Conservation (phyloP, 768 basidiomycete genomes). For the Phaeotremella skinneri region DNA sequence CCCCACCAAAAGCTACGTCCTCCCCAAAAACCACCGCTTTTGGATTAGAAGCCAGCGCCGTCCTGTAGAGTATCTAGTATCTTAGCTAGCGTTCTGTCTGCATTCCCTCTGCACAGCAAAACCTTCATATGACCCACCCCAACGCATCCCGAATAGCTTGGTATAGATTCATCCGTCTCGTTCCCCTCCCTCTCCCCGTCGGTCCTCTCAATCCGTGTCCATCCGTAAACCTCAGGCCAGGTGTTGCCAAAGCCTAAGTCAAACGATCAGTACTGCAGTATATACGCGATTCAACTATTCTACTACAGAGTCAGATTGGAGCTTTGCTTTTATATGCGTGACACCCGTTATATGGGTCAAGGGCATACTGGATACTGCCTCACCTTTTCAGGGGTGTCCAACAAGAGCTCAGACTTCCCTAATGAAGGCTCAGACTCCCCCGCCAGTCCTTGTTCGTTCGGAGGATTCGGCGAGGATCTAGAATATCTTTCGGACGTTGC, state of each 20-base stretch:
- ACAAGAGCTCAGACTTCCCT: conserved; percentile 16
- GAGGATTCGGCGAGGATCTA: not conserved
- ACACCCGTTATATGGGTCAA: no score
- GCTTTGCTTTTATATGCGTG: no score
- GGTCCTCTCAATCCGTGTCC: conserved; percentile 45
- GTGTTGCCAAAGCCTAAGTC: conserved; percentile 36
- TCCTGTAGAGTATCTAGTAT: conserved; percentile 58
- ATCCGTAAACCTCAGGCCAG: conserved; percentile 40
- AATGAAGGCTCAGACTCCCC: conserved; percentile 13
- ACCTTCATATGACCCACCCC: conserved; percentile 56
- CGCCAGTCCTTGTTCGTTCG: not conserved
- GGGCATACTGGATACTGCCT: conserved; percentile 5
- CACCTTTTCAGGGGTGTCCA: conserved; percentile 19
- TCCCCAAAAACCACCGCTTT: conserved; percentile 81
- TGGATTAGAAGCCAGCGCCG: conserved; percentile 79
- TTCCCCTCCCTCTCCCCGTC: conserved; percentile 67
- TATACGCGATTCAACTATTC: no score
- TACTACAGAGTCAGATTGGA: no score
- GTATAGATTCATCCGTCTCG: conserved; percentile 92
- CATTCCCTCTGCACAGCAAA: not conserved
- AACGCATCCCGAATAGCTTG: conserved; percentile 89
- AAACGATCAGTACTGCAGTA: no score
- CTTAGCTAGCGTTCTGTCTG: not conserved
- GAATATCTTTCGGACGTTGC: not conserved
- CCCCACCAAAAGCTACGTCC: conserved; percentile 89